Percentiles rank a stretch among this genome's conserved stretches.
Conservation (phyloP, 352 stramenopile species). For the Globisporangium barbulae region DNA sequence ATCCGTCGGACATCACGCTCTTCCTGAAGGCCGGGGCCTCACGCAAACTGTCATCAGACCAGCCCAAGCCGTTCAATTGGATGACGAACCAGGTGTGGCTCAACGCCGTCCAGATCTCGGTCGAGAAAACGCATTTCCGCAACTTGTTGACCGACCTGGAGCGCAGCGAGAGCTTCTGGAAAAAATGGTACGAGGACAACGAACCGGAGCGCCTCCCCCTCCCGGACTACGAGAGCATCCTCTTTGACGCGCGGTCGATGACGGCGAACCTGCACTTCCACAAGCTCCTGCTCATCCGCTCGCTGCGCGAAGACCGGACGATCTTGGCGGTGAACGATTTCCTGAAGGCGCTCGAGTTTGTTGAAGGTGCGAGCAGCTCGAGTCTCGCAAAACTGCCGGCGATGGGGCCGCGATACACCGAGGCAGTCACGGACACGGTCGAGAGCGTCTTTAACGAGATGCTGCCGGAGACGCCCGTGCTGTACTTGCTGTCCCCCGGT, state of each 20-base stretch:
- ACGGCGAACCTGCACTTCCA: constrained; percentile 70
- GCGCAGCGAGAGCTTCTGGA: constrained; percentile 65
- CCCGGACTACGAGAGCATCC: constrained; percentile 62
- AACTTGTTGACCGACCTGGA: constrained; percentile 64
- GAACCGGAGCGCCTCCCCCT: constrained; percentile 58
- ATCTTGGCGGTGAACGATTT: constrained; percentile 70
- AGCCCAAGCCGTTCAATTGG: constrained; percentile 73
- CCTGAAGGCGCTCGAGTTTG: constrained; percentile 53
- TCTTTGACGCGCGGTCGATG: constrained; percentile 63
- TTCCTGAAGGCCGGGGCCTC: constrained; percentile 72
- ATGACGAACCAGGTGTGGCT: constrained; percentile 63
- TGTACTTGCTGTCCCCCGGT: constrained; percentile 72
- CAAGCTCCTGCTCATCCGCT: constrained; percentile 60
- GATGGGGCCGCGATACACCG: constrained; percentile 58
- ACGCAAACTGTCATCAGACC: constrained; percentile 54
- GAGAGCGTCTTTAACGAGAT: constrained; percentile 72
- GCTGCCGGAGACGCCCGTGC: constrained; percentile 51
- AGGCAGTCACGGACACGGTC: constrained; percentile 67
- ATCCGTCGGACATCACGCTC: constrained; percentile 52
- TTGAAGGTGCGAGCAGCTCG: constrained; percentile 36
- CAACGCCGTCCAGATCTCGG: constrained; percentile 67
- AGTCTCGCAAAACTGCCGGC: constrained; percentile 45
- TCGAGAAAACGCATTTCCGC: constrained; percentile 62
- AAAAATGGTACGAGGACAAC: constrained; percentile 80
- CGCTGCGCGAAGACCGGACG: constrained; percentile 70